phyloP scores from a whole-genome alignment of 169 alveolate species.

The Ichthyophthirius multifiliis region DNA sequence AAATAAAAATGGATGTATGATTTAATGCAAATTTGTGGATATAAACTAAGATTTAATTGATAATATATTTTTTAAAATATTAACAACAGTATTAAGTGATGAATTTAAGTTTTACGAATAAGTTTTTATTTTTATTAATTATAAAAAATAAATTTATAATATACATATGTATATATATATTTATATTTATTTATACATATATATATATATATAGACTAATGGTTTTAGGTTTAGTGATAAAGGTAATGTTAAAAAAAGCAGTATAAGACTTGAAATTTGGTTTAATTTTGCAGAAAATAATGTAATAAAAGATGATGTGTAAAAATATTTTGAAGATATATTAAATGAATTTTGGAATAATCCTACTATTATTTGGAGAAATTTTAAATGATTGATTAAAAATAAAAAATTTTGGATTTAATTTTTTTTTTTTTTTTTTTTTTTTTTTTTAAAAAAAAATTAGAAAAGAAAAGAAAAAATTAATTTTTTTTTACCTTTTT shows the following conservation, averaged over 20 bases:
- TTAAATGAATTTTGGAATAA: neutral
- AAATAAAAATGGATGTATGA: neutral
- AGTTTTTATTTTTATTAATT: neutral
- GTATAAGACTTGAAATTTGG: neutral
- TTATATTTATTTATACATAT: too few relatives aligned
- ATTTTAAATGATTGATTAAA: too few relatives aligned
- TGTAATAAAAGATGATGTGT: neutral
- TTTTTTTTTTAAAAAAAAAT: too few relatives aligned
- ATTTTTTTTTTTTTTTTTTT: too few relatives aligned
- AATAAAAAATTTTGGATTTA: too few relatives aligned
- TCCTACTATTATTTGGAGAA: too few relatives aligned
- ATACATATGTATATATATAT: neutral
- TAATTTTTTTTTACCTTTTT: too few relatives aligned
- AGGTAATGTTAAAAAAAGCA: neutral
- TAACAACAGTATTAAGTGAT: neutral
- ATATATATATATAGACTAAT: neutral
- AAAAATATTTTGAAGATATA: neutral
- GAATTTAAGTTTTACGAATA: neutral
- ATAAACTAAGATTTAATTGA: neutral
- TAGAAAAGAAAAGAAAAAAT: too few relatives aligned
- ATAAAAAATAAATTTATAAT: neutral
- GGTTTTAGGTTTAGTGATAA: conserved; percentile 7
- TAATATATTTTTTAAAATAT: neutral
- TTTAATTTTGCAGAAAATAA: neutral
- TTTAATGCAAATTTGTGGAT: neutral